These are phyloP conservation scores for Diaporthe capsici DNA, from an alignment of 2,329 filamentous ascomycete species.

Conservation along the genomic window DNA sequence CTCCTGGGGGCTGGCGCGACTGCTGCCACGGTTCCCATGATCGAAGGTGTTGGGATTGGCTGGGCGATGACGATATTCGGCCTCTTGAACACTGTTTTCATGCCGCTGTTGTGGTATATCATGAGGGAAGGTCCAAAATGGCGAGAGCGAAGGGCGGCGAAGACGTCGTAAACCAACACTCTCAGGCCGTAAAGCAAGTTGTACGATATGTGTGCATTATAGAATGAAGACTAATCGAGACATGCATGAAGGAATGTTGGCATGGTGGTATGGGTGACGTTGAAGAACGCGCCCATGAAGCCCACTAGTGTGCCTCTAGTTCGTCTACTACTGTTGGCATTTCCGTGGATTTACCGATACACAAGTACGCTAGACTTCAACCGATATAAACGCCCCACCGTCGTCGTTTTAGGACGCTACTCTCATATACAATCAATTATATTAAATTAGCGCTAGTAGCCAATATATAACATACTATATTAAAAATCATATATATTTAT, in stretches of 20 bases:
- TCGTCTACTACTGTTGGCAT: not conserved
- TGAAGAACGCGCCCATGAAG: not conserved
- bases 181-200: not conserved
- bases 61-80: constrained; percentile 52
- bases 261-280: not conserved
- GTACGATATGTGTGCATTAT: not conserved
- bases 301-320: not conserved
- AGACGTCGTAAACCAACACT: not conserved
- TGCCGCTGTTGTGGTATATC: not conserved
- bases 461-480: too few relatives aligned
- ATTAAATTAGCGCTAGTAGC: too few relatives aligned
- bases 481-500: too few relatives aligned
- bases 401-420: too few relatives aligned
- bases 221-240: not conserved
- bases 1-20: constrained; percentile 66
- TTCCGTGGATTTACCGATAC: not conserved
- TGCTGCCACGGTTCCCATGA: constrained; percentile 66
- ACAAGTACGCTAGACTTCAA: not conserved
- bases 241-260: not conserved
- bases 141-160: not conserved
- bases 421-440: too few relatives aligned
- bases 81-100: not conserved
- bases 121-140: not conserved
- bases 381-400: not conserved
- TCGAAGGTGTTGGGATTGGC: constrained; percentile 64